Evolutionary conservation across 179 eudicot genomes (phyloP).

Genomic region (Silene vulgaris): DNA sequence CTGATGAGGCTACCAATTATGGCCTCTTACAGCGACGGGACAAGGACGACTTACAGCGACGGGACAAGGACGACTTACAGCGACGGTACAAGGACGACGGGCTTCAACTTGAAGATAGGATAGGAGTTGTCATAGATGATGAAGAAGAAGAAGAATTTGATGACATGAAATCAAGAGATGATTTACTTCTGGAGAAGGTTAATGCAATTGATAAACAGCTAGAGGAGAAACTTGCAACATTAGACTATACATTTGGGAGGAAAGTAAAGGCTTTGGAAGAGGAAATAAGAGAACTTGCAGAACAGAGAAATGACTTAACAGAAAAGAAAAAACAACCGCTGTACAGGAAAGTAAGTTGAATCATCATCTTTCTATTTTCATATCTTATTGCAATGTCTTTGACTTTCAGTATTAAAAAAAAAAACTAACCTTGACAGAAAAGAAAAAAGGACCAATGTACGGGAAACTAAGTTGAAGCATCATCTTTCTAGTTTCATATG

Average conservation of each 20-base stretch:
- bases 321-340: constrained; percentile 73
- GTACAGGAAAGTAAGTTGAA: constrained; percentile 68
- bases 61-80: constrained; percentile 33
- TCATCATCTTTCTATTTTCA: constrained; percentile 2
- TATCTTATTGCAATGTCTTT: constrained; percentile 1
- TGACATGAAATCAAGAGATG: constrained; percentile 88
- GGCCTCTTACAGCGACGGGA: constrained; percentile 55
- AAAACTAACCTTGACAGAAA: constrained; percentile 49
- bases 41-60: constrained; percentile 32
- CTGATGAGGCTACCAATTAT: constrained; percentile 64
- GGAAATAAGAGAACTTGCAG: constrained; percentile 88
- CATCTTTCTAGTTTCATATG: neutral
- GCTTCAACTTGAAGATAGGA: constrained; percentile 29
- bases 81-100: constrained; percentile 27
- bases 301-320: constrained; percentile 76
- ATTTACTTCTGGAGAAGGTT: constrained; percentile 64
- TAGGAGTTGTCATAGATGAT: constrained; percentile 35
- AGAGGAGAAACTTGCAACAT: constrained; percentile 64
- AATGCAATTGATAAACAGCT: constrained; percentile 61
- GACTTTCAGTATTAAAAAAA: too few species aligned
- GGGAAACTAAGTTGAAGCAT: constrained; percentile 61
- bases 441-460: constrained; percentile 63
- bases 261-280: constrained; percentile 83
- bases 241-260: constrained; percentile 88
- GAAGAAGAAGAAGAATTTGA: constrained; percentile 56